These are phyloP conservation scores for Coniosporium tulheliwenetii DNA, from an alignment of 2,329 filamentous ascomycete genomes.

Conservation along the genomic window DNA sequence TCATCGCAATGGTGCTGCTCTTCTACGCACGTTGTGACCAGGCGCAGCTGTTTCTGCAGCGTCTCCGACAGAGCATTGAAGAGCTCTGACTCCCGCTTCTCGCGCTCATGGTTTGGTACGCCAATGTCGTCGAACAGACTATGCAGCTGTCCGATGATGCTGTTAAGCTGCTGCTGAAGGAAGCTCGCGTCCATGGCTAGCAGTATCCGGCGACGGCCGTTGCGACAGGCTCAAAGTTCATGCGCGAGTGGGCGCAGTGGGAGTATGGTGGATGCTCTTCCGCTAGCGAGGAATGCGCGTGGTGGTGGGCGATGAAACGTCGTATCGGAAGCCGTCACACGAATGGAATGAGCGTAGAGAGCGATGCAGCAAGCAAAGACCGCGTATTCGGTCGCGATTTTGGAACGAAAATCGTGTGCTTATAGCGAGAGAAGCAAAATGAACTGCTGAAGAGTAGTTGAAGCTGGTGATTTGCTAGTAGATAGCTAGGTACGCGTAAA, in stretches of 20 bases:
- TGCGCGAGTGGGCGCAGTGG: background rate
- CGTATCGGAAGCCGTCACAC: too few relatives aligned
- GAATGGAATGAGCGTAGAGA: too few relatives aligned
- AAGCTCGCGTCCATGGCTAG: constrained; percentile 72
- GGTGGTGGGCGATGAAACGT: too few relatives aligned
- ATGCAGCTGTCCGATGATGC: constrained; percentile 83
- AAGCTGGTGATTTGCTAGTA: too few relatives aligned
- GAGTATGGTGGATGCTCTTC: too few relatives aligned
- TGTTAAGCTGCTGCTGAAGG: constrained; percentile 86
- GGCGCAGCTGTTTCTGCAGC: constrained; percentile 73
- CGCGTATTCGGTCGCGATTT: too few relatives aligned
- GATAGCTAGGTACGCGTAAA: too few relatives aligned
- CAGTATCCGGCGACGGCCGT: constrained; percentile 14
- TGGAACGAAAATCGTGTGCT: too few relatives aligned
- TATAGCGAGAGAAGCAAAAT: too few relatives aligned
- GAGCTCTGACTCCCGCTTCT: constrained; percentile 80
- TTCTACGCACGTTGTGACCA: constrained; percentile 49
- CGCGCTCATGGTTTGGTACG: constrained; percentile 83
- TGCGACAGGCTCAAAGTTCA: background rate
- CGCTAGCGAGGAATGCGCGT: too few relatives aligned
- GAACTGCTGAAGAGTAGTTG: too few relatives aligned
- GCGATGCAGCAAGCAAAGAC: too few relatives aligned
- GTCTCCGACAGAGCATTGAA: constrained; percentile 56
- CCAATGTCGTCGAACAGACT: constrained; percentile 96
- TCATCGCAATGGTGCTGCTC: constrained; percentile 1